A percentile compares a stretch with the other conserved stretches of the same genome.
phyloP scores from a whole-genome alignment of 2,329 filamentous ascomycete genomes.

The Arthroderma sp. region DNA sequence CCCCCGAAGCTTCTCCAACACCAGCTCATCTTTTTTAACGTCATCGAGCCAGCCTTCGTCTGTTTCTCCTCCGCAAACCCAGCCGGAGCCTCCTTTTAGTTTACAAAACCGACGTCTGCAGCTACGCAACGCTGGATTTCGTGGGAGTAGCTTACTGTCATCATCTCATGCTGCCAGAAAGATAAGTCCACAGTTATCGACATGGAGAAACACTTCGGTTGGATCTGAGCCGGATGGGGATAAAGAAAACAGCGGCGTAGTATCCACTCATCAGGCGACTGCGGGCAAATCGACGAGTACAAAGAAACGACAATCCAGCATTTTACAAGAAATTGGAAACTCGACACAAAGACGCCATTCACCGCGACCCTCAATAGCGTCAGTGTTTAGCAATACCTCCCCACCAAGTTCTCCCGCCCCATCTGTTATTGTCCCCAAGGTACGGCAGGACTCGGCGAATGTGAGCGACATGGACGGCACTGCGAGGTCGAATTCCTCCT shows the following conservation, averaged over 20 bases:
- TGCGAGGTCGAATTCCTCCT: slow-evolving; percentile 9
- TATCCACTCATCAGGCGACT: neutral
- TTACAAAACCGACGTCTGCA: slow-evolving; percentile 18
- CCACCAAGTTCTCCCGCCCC: neutral
- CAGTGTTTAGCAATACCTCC: slow-evolving; percentile 13
- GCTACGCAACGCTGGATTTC: slow-evolving; percentile 19
- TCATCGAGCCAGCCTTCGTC: neutral
- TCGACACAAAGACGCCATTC: slow-evolving; percentile 15
- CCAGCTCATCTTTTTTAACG: too few relatives aligned
- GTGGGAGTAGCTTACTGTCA: slow-evolving; percentile 13
- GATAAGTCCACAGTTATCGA: slow-evolving; percentile 12
- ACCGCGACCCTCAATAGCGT: slow-evolving; percentile 11
- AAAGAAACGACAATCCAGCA: slow-evolving; percentile 14
- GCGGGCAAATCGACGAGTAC: neutral
- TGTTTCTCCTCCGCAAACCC: slow-evolving; percentile 7
- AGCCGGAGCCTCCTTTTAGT: slow-evolving; percentile 12
- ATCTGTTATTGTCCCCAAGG: neutral
- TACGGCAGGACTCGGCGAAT: neutral
- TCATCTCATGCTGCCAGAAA: slow-evolving; percentile 5
- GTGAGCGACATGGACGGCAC: neutral
- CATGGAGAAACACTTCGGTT: slow-evolving; percentile 12
- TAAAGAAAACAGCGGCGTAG: slow-evolving; percentile 10
- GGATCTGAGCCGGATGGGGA: slow-evolving; percentile 11
- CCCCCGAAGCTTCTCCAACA: too few relatives aligned
- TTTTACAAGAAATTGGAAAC: slow-evolving; percentile 20